Conservation (phyloP, 768 basidiomycete species). For the Termitomyces sp. region DNA sequence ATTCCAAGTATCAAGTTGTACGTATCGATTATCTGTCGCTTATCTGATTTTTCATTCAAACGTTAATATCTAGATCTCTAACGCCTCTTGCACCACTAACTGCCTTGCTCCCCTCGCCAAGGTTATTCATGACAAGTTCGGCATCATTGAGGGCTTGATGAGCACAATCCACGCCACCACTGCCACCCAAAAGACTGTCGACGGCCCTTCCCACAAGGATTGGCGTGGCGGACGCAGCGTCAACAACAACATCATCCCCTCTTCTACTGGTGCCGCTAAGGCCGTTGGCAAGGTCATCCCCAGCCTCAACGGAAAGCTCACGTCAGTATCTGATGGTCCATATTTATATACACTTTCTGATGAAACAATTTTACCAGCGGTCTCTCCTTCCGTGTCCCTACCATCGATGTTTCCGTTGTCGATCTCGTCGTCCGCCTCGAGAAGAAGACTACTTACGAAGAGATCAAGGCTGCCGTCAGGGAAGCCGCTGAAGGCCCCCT, state of each 20-base stretch:
- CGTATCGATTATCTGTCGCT: conserved; percentile 26
- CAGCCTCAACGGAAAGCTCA: conserved; percentile 93
- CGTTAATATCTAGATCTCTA: conserved; percentile 89
- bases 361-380: conserved; percentile 45
- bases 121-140: conserved; percentile 95
- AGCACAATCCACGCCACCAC: conserved; percentile 97
- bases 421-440: conserved; percentile 93
- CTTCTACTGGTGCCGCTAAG: conserved; percentile 98
- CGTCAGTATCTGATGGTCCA: conserved; percentile 47
- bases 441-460: conserved; percentile 81
- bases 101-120: conserved; percentile 99
- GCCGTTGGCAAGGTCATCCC: conserved; percentile 99
- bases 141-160: conserved; percentile 97
- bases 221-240: conserved; percentile 97
- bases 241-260: conserved; percentile 98
- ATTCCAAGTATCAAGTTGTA: conserved; percentile 83
- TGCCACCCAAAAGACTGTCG: conserved; percentile 93
- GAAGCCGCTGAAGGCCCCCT: conserved; percentile 66
- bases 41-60: conserved; percentile 1
- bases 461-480: conserved; percentile 87
- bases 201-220: conserved; percentile 93
- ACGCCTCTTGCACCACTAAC: conserved; percentile 99
- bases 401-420: conserved; percentile 94
- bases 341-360: not conserved
- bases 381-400: conserved; percentile 97